These are phyloP conservation scores for Chalciporus sp. DNA, from an alignment of 1,284 basidiomycete genomes.

Conservation along the genomic window DNA sequence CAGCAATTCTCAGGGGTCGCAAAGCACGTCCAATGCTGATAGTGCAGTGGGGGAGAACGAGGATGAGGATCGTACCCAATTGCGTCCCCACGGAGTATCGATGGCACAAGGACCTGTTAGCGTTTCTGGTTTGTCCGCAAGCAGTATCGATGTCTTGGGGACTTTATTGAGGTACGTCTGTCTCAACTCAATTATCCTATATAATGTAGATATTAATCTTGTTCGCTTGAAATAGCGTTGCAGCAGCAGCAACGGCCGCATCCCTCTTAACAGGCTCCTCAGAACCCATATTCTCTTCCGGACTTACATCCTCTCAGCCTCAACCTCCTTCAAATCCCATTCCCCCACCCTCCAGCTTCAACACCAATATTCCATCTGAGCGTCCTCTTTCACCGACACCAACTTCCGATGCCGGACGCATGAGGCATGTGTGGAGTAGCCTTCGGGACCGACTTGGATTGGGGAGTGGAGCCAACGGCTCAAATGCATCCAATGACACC, in stretches of 20 bases:
- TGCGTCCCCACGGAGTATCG: conserved; percentile 19
- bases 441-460: conserved; percentile 66
- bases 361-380: conserved; percentile 27
- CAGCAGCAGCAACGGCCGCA: conserved; percentile 78
- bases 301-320: conserved; percentile 37
- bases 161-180: conserved; percentile 68
- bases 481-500: conserved; percentile 19
- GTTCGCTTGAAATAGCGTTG: conserved; percentile 51
- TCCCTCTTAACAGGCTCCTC: conserved; percentile 67
- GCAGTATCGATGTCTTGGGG: conserved; percentile 77
- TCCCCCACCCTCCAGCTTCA: conserved; percentile 15
- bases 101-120: conserved; percentile 28
- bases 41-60: conserved; percentile 13
- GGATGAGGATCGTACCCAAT: conserved; percentile 14
- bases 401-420: conserved; percentile 47
- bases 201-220: not conserved
- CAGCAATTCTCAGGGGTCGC: conserved; percentile 9
- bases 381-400: conserved; percentile 53
- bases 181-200: not conserved
- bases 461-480: conserved; percentile 27
- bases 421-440: conserved; percentile 64
- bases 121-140: conserved; percentile 52
- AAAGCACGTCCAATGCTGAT: not conserved
- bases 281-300: conserved; percentile 59
- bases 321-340: conserved; percentile 16